Evolutionary conservation across 768 basidiomycete species (phyloP).

Genomic region (Leccinum disarticulatum): DNA sequence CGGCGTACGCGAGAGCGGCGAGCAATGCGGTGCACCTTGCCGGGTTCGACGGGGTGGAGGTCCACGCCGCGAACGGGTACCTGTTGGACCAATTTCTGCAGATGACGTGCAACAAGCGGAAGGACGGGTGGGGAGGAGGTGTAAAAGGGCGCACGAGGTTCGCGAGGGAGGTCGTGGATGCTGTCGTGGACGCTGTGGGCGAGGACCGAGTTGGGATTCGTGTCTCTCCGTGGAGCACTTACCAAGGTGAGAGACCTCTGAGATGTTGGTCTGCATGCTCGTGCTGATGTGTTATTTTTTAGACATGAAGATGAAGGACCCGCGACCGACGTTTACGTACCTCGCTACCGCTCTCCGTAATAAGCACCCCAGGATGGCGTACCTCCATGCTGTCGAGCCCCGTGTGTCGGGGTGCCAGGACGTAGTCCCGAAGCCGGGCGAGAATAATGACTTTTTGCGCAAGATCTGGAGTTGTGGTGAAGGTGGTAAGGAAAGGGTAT

Average conservation of each 20-base stretch:
- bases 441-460: background rate
- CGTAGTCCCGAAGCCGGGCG: background rate
- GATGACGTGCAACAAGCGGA: background rate
- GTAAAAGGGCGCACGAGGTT: background rate
- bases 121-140: background rate
- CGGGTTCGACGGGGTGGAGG: background rate
- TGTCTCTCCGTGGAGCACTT: background rate
- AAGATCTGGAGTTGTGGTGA: background rate
- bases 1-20: background rate
- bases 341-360: background rate
- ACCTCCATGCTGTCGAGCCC: background rate
- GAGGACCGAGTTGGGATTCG: background rate
- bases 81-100: background rate
- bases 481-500: background rate
- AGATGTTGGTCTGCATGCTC: background rate
- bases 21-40: background rate
- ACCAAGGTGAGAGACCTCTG: background rate
- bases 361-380: background rate
- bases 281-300: background rate
- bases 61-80: background rate
- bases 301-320: conserved; percentile 1
- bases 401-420: background rate
- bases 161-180: background rate
- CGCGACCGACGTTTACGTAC: background rate
- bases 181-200: background rate